Evolutionary conservation across 345 rosid species (phyloP).

Genomic region (Eutrema japonicum): DNA sequence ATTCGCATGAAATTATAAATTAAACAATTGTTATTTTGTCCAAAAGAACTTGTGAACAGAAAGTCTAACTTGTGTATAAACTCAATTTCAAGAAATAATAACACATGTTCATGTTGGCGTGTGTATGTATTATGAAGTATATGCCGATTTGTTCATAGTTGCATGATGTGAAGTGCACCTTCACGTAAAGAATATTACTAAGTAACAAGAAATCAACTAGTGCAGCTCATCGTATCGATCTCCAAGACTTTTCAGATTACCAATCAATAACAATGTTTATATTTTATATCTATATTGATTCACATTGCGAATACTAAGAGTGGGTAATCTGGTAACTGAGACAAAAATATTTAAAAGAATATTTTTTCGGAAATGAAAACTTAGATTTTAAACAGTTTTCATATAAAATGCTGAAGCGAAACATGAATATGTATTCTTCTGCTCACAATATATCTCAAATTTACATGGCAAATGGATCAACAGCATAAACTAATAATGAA

Average conservation of each 20-base stretch:
- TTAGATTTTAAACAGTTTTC: not conserved
- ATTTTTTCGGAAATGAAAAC: no score
- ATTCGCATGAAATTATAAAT: conserved; percentile 1
- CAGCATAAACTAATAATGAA: not conserved
- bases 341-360: not conserved
- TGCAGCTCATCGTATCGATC: conserved; percentile 40
- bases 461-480: not conserved
- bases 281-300: not conserved
- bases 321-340: not conserved
- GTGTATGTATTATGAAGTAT: conserved; percentile 36
- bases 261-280: conserved; percentile 8
- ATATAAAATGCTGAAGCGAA: conserved; percentile 5
- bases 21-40: not conserved
- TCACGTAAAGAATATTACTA: conserved; percentile 42
- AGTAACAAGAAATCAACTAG: conserved; percentile 35
- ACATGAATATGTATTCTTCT: not conserved
- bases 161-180: conserved; percentile 49
- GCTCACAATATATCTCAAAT: not conserved
- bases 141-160: conserved; percentile 30
- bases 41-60: not conserved
- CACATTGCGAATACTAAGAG: not conserved
- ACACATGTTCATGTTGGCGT: conserved; percentile 32
- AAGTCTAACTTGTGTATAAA: conserved; percentile 4
- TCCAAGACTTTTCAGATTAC: conserved; percentile 17
- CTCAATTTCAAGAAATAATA: not conserved